These are phyloP conservation scores for Xylaria scruposa DNA, from an alignment of 495 filamentous ascomycete genomes.

Conservation along the genomic window DNA sequence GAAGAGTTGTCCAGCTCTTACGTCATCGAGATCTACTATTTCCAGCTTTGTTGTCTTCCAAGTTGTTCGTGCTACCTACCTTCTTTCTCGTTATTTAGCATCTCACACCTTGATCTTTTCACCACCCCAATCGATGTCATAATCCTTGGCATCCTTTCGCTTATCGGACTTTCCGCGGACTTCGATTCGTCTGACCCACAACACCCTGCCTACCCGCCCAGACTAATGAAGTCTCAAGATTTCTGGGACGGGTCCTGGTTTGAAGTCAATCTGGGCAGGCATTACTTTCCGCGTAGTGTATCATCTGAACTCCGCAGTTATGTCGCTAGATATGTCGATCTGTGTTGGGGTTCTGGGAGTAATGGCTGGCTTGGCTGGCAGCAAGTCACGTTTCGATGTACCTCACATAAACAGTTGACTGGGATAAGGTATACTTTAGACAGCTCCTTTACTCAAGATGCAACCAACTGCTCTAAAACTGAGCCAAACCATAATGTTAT, in stretches of 20 bases:
- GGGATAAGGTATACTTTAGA: too few species aligned
- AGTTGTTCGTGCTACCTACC: background rate
- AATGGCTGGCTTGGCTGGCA: too few species aligned
- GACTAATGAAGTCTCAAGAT: background rate
- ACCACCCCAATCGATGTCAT: slow-evolving; percentile 12
- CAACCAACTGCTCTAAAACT: too few species aligned
- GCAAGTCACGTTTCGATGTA: too few species aligned
- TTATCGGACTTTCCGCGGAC: slow-evolving; percentile 23
- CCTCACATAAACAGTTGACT: too few species aligned
- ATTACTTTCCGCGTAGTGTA: background rate
- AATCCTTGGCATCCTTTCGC: slow-evolving; percentile 24
- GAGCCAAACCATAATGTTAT: too few species aligned
- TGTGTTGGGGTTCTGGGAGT: too few species aligned
- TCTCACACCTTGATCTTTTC: background rate
- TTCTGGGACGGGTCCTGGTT: background rate
- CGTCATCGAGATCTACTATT: slow-evolving; percentile 2
- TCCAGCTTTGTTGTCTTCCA: background rate
- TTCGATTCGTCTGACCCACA: background rate
- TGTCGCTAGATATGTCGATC: background rate
- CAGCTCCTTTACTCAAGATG: too few species aligned
- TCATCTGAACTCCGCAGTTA: background rate
- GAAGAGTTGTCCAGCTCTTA: background rate
- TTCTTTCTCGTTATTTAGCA: background rate
- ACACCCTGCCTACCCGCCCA: background rate
- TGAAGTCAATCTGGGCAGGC: background rate